Conservation (phyloP, 331 rosid genomes). For the Quercus phellos region DNA sequence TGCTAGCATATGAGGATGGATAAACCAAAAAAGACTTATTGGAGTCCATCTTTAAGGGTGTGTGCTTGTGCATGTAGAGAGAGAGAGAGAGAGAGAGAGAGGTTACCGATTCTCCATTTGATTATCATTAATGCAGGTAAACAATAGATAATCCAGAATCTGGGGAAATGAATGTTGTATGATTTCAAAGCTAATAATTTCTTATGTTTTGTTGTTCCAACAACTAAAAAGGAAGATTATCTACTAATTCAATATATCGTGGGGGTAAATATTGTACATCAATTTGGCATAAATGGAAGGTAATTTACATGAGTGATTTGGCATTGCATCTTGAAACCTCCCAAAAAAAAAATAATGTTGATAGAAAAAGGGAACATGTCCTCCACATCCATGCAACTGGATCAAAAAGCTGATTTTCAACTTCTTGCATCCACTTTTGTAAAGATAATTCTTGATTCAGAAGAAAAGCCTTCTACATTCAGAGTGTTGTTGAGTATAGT, state of each 20-base stretch:
- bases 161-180: not conserved
- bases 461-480: constrained; percentile 18
- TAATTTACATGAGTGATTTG: constrained; percentile 32
- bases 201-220: not conserved
- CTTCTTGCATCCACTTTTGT: constrained; percentile 16
- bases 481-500: constrained; percentile 5
- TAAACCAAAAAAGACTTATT: too few relatives aligned
- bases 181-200: constrained; percentile 12
- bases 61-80: too few relatives aligned
- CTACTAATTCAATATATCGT: constrained; percentile 30
- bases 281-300: constrained; percentile 26
- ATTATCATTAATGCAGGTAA: not conserved
- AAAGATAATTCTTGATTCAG: constrained; percentile 7
- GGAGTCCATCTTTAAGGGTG: too few relatives aligned
- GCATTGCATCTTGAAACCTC: constrained; percentile 23
- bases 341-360: constrained; percentile 19
- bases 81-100: not conserved
- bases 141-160: not conserved
- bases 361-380: constrained; percentile 10
- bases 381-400: constrained; percentile 25
- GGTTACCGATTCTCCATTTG: not conserved
- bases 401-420: constrained; percentile 18
- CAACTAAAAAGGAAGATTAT: not conserved
- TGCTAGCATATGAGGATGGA: too few relatives aligned
- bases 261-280: constrained; percentile 31